Conservation (phyloP, 2,329 filamentous ascomycete genomes). For the Helotiales sp. region DNA sequence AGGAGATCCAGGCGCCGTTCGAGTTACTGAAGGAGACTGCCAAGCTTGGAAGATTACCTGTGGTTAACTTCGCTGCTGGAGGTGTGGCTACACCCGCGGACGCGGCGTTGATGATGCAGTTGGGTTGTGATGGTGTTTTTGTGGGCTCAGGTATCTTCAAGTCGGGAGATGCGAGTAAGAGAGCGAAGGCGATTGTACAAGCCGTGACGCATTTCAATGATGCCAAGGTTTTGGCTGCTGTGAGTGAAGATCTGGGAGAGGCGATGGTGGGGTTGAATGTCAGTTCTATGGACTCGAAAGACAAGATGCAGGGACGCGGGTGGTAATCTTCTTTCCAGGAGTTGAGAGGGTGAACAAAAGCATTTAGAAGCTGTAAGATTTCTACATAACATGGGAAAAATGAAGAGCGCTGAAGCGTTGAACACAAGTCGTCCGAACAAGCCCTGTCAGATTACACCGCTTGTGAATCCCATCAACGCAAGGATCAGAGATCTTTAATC, state of each 20-base stretch:
- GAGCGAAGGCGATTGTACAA: conserved; percentile 91
- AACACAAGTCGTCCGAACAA: background rate
- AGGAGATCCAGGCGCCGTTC: conserved; percentile 77
- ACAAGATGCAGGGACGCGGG: conserved; percentile 83
- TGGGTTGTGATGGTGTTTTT: conserved; percentile 97
- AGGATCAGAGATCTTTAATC: too few species aligned
- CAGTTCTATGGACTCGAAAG: conserved; percentile 69
- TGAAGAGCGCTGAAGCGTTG: background rate
- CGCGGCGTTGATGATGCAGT: conserved; percentile 97
- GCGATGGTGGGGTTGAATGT: conserved; percentile 97
- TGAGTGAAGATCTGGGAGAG: conserved; percentile 88
- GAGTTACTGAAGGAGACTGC: conserved; percentile 83
- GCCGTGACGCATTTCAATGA: conserved; percentile 91
- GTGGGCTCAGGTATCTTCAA: conserved; percentile 98
- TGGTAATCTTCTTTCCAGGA: conserved; percentile 56
- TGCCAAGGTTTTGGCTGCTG: conserved; percentile 80
- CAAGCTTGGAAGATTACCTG: conserved; percentile 81
- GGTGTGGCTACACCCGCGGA: conserved; percentile 98
- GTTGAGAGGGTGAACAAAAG: background rate
- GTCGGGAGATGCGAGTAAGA: conserved; percentile 83
- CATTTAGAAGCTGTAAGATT: background rate
- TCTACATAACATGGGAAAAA: background rate
- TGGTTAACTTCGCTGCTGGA: conserved; percentile 98
- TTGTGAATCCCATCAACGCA: background rate
- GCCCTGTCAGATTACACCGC: background rate